Evolutionary conservation across 2,329 filamentous ascomycete species (phyloP).

Genomic region (Nigrospora oryzae): DNA sequence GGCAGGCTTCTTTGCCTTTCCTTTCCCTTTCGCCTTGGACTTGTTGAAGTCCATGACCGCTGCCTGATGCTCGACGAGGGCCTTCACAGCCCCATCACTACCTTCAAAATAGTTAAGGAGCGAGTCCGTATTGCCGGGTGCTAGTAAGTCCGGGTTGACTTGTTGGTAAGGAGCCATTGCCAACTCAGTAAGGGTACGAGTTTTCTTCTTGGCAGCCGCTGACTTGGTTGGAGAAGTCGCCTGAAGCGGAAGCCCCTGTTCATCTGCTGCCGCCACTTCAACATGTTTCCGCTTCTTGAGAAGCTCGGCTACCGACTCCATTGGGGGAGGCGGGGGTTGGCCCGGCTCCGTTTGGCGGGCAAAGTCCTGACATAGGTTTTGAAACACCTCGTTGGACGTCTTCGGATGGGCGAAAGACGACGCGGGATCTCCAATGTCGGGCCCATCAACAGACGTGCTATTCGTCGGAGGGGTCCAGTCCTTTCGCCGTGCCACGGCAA

Average conservation of each 20-base stretch:
- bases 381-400: conserved; percentile 27
- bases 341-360: conserved; percentile 19
- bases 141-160: conserved; percentile 17
- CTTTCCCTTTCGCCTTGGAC: conserved; percentile 24
- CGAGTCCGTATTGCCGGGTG: conserved; percentile 21
- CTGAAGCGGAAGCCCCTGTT: conserved; percentile 12
- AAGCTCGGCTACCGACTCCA: conserved; percentile 13
- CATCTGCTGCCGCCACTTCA: conserved; percentile 33
- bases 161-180: conserved; percentile 62
- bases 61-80: conserved; percentile 22
- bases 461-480: conserved; percentile 56
- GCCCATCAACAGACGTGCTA: too few relatives aligned
- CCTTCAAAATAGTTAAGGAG: conserved; percentile 36
- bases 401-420: too few relatives aligned
- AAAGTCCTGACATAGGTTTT: conserved; percentile 33
- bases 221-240: conserved; percentile 29
- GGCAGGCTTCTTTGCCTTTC: conserved; percentile 22
- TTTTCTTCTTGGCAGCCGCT: conserved; percentile 58
- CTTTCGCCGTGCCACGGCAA: conserved; percentile 44
- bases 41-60: conserved; percentile 17
- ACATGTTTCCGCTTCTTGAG: conserved; percentile 49
- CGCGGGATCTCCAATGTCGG: too few relatives aligned
- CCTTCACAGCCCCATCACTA: conserved; percentile 21
- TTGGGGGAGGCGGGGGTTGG: not conserved
- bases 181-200: conserved; percentile 68